Evolutionary conservation across 2,329 filamentous ascomycete genomes (phyloP), one percentile per base, ranked within the genome.

Genomic region (Aspergillus uvarum): DNA sequence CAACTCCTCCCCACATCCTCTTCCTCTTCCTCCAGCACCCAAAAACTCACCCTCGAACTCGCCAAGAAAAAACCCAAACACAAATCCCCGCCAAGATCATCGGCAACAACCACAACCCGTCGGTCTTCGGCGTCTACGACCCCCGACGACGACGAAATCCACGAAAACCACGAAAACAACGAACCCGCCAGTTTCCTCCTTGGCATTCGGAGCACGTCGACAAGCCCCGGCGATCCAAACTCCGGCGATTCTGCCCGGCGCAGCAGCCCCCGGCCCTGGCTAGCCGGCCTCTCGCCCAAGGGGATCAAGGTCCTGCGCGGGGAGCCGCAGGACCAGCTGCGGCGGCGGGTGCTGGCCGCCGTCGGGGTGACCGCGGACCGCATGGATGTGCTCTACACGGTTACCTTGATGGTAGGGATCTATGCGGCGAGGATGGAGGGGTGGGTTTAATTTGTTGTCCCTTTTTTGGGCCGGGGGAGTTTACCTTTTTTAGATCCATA

Each of bases 371-470:
- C 5, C 53, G 47, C 35, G 35, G 57, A 58, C 14, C 61, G 65
- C 51, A 63, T 72, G 16, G 61, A 58, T 29, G 64, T 57, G 64
- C 42, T 76, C 48, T 68, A 73, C 62, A 72, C 72, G 19, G 54
- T 69, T 10, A 63, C 74, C 54, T 62, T 76, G 56, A 68, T 72
- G 35, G 47, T 74, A 60, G 69, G 74, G 29, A 63, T 70, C 2
- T 70, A 70, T 61, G 65, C 75, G 52, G 68, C 68, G 19, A 62
- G 65, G 58, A 58, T 66, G 47, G 68, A 72, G 59, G 67, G 68
- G 0, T 75, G 72, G 73, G 47, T 68, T 26, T 26, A 24, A 47
- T 54, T 57, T 50, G 35, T 56, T 29, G 22, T n/a, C 22, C 47
- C 31, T 56, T 31, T 16, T 32, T 5, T 32, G 4, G 21, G n/a